Conservation (phyloP, 2,329 filamentous ascomycete genomes). For the Microsporum audouinii region DNA sequence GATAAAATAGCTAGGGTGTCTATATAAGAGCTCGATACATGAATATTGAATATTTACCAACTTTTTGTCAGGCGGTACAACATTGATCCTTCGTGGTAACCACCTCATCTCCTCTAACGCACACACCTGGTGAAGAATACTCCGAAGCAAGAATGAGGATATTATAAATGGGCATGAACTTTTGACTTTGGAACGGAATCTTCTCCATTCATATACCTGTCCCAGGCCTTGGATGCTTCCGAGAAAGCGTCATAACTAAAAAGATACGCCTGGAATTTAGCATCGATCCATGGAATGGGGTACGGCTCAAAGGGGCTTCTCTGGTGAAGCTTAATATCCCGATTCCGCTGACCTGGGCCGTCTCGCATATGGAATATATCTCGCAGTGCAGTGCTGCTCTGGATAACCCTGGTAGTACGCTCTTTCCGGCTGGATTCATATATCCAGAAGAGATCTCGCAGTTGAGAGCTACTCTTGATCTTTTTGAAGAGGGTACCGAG, state of each 20-base stretch:
- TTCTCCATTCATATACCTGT: constrained; percentile 10
- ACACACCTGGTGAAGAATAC: too few relatives aligned
- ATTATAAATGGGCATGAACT: constrained; percentile 4
- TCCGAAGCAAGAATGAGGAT: background rate
- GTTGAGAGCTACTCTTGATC: constrained; percentile 12
- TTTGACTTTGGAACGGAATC: background rate
- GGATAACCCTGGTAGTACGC: constrained; percentile 49
- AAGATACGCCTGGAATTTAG: constrained; percentile 28
- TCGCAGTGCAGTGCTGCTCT: constrained; percentile 50
- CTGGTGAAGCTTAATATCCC: constrained; percentile 39
- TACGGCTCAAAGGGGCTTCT: constrained; percentile 30
- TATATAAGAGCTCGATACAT: too few relatives aligned
- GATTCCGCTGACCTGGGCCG: constrained; percentile 44
- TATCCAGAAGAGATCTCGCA: constrained; percentile 19
- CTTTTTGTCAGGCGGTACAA: too few relatives aligned
- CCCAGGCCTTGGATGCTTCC: constrained; percentile 8
- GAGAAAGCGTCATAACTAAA: constrained; percentile 28
- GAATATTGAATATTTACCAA: too few relatives aligned
- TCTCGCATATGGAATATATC: constrained; percentile 52
- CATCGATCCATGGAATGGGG: constrained; percentile 35
- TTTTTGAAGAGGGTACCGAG: constrained; percentile 18
- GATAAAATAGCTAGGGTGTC: too few relatives aligned
- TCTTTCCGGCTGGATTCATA: constrained; percentile 49
- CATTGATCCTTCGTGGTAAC: too few relatives aligned
- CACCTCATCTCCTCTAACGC: too few relatives aligned